These are phyloP conservation scores for Coemansia sp. DNA, from an alignment of 192 early-diverging fungal genomes.

Conservation along the genomic window DNA sequence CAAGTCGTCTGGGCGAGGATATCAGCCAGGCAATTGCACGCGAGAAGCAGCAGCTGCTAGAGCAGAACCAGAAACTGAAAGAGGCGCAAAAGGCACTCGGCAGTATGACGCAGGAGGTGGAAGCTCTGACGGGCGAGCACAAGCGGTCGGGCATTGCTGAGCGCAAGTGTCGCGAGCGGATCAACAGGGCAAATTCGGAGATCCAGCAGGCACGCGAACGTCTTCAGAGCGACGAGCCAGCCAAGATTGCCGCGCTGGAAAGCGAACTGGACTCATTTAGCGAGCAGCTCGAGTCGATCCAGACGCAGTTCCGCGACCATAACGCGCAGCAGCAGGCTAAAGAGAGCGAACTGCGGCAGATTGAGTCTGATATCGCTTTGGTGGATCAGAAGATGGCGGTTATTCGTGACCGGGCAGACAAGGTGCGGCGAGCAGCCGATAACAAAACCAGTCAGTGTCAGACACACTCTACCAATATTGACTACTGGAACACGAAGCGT, in stretches of 20 bases:
- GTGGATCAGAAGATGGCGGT: slow-evolving; percentile 36
- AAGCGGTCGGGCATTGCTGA: slow-evolving; percentile 23
- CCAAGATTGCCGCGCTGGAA: slow-evolving; percentile 61
- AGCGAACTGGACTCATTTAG: slow-evolving; percentile 54
- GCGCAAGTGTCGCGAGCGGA: slow-evolving; percentile 41
- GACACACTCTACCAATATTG: slow-evolving; percentile 43
- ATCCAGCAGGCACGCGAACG: slow-evolving; percentile 55
- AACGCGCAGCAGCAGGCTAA: slow-evolving; percentile 50
- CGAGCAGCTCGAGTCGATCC: slow-evolving; percentile 57
- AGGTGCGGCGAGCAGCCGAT: slow-evolving; percentile 37
- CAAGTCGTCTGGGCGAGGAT: slow-evolving; percentile 58
- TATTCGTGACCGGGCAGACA: slow-evolving; percentile 28
- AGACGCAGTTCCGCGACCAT: slow-evolving; percentile 61
- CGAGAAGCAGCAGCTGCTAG: slow-evolving; percentile 27
- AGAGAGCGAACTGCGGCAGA: slow-evolving; percentile 34
- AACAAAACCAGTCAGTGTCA: slow-evolving; percentile 27
- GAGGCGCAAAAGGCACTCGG: slow-evolving; percentile 20
- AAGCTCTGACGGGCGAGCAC: slow-evolving; percentile 33
- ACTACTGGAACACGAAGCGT: slow-evolving; percentile 60
- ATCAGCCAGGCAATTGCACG: slow-evolving; percentile 43
- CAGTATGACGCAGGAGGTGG: slow-evolving; percentile 34
- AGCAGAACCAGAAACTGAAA: slow-evolving; percentile 7
- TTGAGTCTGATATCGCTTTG: slow-evolving; percentile 20
- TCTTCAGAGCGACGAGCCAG: slow-evolving; percentile 63
- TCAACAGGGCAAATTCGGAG: slow-evolving; percentile 30